phyloP scores from a whole-genome alignment of 345 rosid genomes.

The Geranium brycei region DNA sequence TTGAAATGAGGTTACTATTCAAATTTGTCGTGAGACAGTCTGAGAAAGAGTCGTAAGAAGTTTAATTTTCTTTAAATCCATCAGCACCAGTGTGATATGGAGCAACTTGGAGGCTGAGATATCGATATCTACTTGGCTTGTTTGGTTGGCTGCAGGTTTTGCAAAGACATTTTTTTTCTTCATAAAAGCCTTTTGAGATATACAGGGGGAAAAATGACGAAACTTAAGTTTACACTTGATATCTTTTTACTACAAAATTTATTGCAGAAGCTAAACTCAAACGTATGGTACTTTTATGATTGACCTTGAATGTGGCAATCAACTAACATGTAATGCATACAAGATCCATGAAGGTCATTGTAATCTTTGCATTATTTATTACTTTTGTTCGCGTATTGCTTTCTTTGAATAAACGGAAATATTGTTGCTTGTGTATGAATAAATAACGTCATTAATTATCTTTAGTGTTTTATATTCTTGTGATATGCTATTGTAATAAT shows the following conservation, averaged over 20 bases:
- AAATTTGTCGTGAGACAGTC: too few relatives aligned
- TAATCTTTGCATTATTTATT: not conserved
- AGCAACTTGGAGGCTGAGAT: too few relatives aligned
- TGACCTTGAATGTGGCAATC: not conserved
- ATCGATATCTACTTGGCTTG: too few relatives aligned
- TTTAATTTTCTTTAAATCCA: too few relatives aligned
- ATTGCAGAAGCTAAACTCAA: not conserved
- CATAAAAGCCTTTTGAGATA: too few relatives aligned
- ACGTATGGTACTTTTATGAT: not conserved
- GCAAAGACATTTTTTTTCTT: too few relatives aligned
- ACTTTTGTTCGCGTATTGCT: not conserved
- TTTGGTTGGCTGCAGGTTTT: too few relatives aligned
- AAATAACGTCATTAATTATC: not conserved
- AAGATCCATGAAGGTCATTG: not conserved
- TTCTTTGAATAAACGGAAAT: not conserved
- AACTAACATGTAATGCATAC: not conserved
- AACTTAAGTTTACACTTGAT: not conserved
- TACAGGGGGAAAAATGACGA: not conserved
- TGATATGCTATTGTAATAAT: too few relatives aligned
- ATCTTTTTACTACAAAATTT: not conserved
- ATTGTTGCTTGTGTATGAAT: not conserved
- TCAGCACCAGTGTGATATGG: too few relatives aligned
- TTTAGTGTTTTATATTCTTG: too few relatives aligned
- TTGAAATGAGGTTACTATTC: not conserved
- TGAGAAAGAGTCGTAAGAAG: too few relatives aligned